These are phyloP conservation scores for Diaporthe vexans DNA, from an alignment of 2,329 filamentous ascomycete genomes.

Conservation along the genomic window DNA sequence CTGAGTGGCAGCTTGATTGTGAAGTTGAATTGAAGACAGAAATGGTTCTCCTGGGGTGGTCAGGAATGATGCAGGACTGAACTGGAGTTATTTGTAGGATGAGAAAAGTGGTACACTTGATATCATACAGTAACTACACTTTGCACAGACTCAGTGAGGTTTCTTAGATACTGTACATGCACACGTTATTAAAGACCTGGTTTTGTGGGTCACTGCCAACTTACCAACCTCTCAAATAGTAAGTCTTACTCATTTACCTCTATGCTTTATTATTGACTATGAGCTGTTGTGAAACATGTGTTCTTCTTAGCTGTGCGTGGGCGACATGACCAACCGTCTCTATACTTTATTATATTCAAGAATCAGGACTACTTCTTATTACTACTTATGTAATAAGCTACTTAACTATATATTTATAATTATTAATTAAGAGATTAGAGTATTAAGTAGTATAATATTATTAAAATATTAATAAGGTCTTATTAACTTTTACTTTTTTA, in stretches of 20 bases:
- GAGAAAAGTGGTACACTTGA: slow-evolving; percentile 35
- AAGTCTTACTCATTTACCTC: not conserved
- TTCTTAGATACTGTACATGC: slow-evolving; percentile 11
- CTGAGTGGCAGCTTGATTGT: not conserved
- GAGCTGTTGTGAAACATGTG: too few relatives aligned
- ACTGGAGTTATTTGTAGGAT: not conserved
- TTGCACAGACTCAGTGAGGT: not conserved
- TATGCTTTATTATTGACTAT: too few relatives aligned
- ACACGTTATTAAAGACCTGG: slow-evolving; percentile 16
- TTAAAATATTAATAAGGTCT: too few relatives aligned
- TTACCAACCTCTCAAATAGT: not conserved
- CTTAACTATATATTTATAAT: too few relatives aligned
- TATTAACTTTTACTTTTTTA: too few relatives aligned
- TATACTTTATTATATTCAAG: too few relatives aligned
- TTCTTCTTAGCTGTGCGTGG: too few relatives aligned
- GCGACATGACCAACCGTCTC: too few relatives aligned
- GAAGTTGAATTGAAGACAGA: not conserved
- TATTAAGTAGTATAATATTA: too few relatives aligned
- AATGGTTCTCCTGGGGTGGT: not conserved
- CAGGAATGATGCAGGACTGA: not conserved
- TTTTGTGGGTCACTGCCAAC: slow-evolving; percentile 30
- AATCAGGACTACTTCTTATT: too few relatives aligned
- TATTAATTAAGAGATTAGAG: too few relatives aligned
- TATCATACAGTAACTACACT: slow-evolving; percentile 36
- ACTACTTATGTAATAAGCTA: too few relatives aligned